These are phyloP conservation scores for Neopestalotiopsis clavispora DNA, from an alignment of 2,329 filamentous ascomycete species.

Conservation along the genomic window DNA sequence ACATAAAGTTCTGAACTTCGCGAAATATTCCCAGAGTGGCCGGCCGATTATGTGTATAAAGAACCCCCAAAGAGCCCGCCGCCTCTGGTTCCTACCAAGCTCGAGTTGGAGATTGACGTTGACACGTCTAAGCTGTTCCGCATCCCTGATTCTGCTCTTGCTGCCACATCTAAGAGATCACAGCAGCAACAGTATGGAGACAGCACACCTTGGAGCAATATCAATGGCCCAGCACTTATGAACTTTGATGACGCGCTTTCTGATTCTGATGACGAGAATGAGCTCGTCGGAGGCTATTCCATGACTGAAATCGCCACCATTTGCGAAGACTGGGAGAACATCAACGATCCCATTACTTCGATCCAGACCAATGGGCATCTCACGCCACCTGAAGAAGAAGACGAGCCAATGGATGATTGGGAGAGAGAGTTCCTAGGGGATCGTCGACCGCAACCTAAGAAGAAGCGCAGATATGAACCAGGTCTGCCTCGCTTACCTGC, in stretches of 20 bases:
- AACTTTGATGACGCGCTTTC: constrained; percentile 44
- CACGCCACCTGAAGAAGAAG: constrained; percentile 40
- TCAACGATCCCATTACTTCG: constrained; percentile 49
- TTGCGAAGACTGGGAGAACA: constrained; percentile 83
- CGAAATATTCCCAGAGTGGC: constrained; percentile 81
- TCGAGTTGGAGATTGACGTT: constrained; percentile 81
- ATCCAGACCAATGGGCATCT: constrained; percentile 24
- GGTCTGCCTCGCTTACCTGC: constrained; percentile 63
- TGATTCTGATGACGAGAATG: constrained; percentile 58
- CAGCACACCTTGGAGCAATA: constrained; percentile 51
- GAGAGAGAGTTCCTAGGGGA: constrained; percentile 60
- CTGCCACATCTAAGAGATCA: constrained; percentile 55
- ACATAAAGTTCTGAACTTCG: constrained; percentile 76
- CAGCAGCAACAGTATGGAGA: constrained; percentile 49
- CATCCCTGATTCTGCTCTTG: constrained; percentile 65
- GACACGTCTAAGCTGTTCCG: constrained; percentile 89
- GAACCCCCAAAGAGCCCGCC: constrained; percentile 73
- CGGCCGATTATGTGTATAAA: constrained; percentile 79
- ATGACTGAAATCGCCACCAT: constrained; percentile 83
- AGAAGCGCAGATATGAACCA: constrained; percentile 66
- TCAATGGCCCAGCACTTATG: constrained; percentile 47
- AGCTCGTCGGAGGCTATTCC: constrained; percentile 75
- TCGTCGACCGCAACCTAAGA: constrained; percentile 63
- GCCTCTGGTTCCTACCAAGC: constrained; percentile 77
- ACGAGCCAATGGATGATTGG: constrained; percentile 66